These are phyloP conservation scores for Peterozyma xylosa DNA, from an alignment of 805 yeast species.

Conservation along the genomic window DNA sequence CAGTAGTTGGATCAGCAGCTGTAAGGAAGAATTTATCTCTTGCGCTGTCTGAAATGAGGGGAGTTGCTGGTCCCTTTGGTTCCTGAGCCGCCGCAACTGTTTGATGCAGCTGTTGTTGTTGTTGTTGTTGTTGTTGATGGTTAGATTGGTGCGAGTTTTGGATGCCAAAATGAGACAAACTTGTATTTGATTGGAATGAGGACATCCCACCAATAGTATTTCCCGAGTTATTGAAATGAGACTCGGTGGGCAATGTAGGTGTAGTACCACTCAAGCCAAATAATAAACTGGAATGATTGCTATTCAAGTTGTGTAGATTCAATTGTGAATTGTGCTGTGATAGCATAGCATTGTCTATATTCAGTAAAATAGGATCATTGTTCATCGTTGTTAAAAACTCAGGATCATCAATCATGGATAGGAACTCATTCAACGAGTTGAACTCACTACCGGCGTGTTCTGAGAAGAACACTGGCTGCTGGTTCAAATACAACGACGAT, in stretches of 20 bases:
- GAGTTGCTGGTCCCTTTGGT: constrained; percentile 8
- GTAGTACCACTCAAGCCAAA: background rate
- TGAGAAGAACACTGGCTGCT: constrained; percentile 76
- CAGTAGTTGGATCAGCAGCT: constrained; percentile 96
- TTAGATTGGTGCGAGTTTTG: constrained; percentile 2
- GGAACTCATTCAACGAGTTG: constrained; percentile 79
- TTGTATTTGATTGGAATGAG: constrained; percentile 5
- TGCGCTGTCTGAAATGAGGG: constrained; percentile 62
- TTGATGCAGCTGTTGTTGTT: constrained; percentile 2
- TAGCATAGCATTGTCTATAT: constrained; percentile 18
- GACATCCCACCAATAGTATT: background rate
- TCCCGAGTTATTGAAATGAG: background rate
- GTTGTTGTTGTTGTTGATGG: constrained; percentile 7
- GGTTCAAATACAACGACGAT: constrained; percentile 25
- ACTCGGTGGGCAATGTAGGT: background rate
- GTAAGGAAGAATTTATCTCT: constrained; percentile 89
- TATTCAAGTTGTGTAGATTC: background rate
- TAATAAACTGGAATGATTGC: background rate
- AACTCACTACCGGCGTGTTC: constrained; percentile 94
- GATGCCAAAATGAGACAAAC: background rate
- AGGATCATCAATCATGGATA: constrained; percentile 86
- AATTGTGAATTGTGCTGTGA: background rate
- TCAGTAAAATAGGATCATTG: constrained; percentile 28
- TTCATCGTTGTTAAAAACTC: constrained; percentile 43
- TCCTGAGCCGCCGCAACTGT: background rate